Conservation (phyloP, 129 eudicot species). For the Pseudognaphalium luteoalbum region DNA sequence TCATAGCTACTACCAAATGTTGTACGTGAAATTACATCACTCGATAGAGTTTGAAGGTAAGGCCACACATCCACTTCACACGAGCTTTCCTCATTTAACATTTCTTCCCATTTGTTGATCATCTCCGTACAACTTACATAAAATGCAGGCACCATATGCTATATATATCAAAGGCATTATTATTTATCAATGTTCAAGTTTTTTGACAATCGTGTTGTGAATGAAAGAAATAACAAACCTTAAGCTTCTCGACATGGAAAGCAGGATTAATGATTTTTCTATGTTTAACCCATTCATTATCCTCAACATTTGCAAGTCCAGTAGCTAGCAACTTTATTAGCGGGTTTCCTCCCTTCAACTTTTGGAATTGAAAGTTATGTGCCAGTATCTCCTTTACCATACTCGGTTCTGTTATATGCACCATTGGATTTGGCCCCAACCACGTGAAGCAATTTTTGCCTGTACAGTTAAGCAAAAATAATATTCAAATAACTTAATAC, state of each 20-base stretch:
- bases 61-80: slow-evolving; percentile 40
- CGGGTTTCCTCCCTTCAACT: slow-evolving; percentile 23
- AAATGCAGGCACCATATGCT: slow-evolving; percentile 32
- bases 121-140: slow-evolving; percentile 26
- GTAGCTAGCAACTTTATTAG: slow-evolving; percentile 18
- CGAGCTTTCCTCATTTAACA: slow-evolving; percentile 8
- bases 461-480: neutral
- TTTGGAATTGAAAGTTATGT: slow-evolving; percentile 24
- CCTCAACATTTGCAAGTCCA: slow-evolving; percentile 19
- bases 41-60: slow-evolving; percentile 20
- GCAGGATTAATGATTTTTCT: slow-evolving; percentile 49
- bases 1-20: slow-evolving; percentile 35
- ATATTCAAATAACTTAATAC: too few species aligned
- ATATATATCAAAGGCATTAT: too few species aligned
- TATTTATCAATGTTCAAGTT: too few species aligned
- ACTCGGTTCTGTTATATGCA: slow-evolving; percentile 28
- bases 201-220: too few species aligned
- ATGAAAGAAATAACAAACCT: slow-evolving; percentile 21
- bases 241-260: slow-evolving; percentile 44
- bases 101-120: slow-evolving; percentile 24
- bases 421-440: slow-evolving; percentile 29
- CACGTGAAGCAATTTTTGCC: slow-evolving; percentile 33
- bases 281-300: slow-evolving; percentile 42
- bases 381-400: slow-evolving; percentile 22
- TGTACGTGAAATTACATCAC: slow-evolving; percentile 33